Evolutionary conservation across 1,284 basidiomycete species (phyloP).

Genomic region (Irpex sp.): DNA sequence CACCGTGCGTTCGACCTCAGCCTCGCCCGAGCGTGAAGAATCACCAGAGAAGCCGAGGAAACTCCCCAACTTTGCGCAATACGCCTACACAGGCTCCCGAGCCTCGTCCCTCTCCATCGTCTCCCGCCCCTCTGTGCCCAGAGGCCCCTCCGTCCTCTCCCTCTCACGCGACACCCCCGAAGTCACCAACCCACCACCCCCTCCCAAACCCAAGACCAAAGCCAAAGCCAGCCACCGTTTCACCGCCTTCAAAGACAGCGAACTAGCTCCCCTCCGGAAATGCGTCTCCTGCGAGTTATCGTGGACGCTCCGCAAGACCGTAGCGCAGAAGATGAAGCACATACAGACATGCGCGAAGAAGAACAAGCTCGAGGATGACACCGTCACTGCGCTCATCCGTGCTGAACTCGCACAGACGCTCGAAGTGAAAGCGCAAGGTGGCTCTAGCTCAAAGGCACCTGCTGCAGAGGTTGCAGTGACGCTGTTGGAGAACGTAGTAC

Average conservation of each 20-base stretch:
- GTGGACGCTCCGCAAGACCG: constrained; percentile 69
- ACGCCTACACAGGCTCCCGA: background rate
- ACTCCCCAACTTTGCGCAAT: background rate
- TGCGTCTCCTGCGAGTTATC: constrained; percentile 63
- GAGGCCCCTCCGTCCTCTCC: background rate
- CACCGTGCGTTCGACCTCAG: background rate
- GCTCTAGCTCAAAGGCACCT: background rate
- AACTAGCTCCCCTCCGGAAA: constrained; percentile 45
- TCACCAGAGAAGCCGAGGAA: background rate
- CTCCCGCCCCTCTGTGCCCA: background rate
- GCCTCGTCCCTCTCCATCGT: background rate
- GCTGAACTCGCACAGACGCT: constrained; percentile 34
- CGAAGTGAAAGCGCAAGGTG: background rate
- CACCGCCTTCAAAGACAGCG: constrained; percentile 35
- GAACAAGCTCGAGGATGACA: constrained; percentile 47
- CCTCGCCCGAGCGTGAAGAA: background rate
- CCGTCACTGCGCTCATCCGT: constrained; percentile 48
- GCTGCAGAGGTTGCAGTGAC: constrained; percentile 30
- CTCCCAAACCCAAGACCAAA: background rate
- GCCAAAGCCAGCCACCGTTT: background rate
- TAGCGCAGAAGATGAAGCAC: constrained; percentile 58
- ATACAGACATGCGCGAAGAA: constrained; percentile 67
- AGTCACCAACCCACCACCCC: background rate
- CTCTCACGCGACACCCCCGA: background rate
- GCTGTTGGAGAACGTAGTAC: constrained; percentile 52